Conservation (phyloP, 2,329 filamentous ascomycete genomes). For the Beauveria varroae region DNA sequence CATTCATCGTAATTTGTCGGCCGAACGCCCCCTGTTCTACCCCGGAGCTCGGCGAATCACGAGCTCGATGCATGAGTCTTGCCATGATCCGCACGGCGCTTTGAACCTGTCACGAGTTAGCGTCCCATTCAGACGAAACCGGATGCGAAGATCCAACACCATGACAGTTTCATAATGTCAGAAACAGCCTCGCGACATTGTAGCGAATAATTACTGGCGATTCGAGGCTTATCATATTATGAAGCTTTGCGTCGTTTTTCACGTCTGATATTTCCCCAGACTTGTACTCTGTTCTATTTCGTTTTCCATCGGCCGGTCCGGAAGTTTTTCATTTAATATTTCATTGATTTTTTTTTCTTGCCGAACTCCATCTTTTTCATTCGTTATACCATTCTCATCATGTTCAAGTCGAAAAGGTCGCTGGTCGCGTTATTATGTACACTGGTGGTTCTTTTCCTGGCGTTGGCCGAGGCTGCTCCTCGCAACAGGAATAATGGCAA, state of each 20-base stretch:
- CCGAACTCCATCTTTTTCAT: too few relatives aligned
- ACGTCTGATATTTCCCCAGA: not conserved
- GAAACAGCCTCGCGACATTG: not conserved
- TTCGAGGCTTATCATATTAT: not conserved
- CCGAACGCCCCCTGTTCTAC: not conserved
- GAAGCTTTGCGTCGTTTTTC: not conserved
- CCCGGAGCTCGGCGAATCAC: not conserved
- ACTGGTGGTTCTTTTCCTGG: not conserved
- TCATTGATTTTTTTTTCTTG: not conserved
- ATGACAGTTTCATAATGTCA: not conserved
- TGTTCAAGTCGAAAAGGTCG: not conserved
- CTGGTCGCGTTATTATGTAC: not conserved
- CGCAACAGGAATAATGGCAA: conserved; percentile 1
- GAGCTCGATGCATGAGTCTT: not conserved
- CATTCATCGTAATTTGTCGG: not conserved
- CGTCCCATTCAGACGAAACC: not conserved
- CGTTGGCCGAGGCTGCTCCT: conserved; percentile 1
- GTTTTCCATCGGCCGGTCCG: not conserved
- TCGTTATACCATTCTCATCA: not conserved
- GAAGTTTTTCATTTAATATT: not conserved
- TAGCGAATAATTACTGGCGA: too few relatives aligned
- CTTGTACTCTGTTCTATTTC: not conserved
- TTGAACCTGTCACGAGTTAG: not conserved
- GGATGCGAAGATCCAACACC: not conserved
- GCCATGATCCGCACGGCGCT: not conserved